Evolutionary conservation across 1,139 yeast species (phyloP), one percentile per base, ranked within the genome.

Genomic region (Yamadazyma buinensis): DNA sequence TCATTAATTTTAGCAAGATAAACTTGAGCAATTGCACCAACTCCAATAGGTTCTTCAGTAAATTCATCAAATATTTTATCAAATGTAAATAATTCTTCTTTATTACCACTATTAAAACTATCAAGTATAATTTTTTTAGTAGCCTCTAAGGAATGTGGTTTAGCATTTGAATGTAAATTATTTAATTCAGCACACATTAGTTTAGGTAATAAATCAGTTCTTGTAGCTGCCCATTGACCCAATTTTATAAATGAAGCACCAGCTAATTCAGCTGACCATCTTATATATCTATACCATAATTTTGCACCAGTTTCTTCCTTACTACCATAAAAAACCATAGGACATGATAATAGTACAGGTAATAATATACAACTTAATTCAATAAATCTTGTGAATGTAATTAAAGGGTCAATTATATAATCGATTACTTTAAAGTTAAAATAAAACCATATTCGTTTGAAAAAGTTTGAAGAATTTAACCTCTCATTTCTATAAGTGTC

Each of bases 171-270:
- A 55, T 92, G 98, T 36, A 92, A 64, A 24, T 75, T 64, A 3
- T 87, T 77, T 49, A 92, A 62, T 51, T 85, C 92, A 17, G 75
- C 75, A 57, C 98, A 92, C 59, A 92, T 61, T 31, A 75, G 86
- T 34, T 65, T 67, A 2, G 96, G 84, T 59, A 92, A 90, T 27
- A 92, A 84, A 58, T 92, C 99, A 0, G 95, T 85, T 60, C 99
- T 75, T n/a, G 96, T 84, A 3, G 97, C 97, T 0, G 98, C 98
- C 99, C 99, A 92, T 65, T 94, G 98, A 4, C 97, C 98, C 43
- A 92, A 71, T 58, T 92, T 92, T 42, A 92, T 86, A 57, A 92
- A 92, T 6, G 95, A 83, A 2, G 98, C 95, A 1, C 98, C 98
- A 0, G 96, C 96, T 20, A 68, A 44, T 55, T 92, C 96, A 42